phyloP scores from a whole-genome alignment of 2,329 filamentous ascomycete genomes.

The Cercospora canescens region DNA sequence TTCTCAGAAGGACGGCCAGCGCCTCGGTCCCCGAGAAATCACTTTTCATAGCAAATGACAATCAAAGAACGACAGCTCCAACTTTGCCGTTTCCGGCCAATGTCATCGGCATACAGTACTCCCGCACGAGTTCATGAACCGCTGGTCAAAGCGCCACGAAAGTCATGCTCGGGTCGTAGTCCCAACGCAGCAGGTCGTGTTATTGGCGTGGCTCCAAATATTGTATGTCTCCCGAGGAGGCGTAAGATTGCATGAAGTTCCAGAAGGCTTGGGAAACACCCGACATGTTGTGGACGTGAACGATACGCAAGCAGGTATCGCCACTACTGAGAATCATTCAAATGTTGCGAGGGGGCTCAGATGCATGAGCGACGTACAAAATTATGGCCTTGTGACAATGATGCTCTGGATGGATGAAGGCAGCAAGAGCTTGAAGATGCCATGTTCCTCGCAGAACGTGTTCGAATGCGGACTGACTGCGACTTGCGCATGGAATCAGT shows the following conservation, averaged over 20 bases:
- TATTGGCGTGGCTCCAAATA: neutral
- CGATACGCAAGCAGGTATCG: neutral
- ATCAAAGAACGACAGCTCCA: neutral
- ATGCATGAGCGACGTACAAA: neutral
- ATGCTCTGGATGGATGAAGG: neutral
- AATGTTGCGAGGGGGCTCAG: neutral
- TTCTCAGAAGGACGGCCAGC: too few relatives aligned
- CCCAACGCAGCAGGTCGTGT: neutral
- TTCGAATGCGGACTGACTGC: too few relatives aligned
- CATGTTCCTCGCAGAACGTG: too few relatives aligned
- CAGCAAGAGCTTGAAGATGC: neutral
- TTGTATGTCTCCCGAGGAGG: neutral
- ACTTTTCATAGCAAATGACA: neutral
- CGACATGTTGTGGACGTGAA: neutral
- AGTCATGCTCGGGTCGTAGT: neutral
- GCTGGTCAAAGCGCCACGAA: neutral
- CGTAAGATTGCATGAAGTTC: neutral
- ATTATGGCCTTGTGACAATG: neutral
- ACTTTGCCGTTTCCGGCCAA: neutral
- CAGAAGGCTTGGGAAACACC: neutral
- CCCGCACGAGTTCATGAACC: neutral
- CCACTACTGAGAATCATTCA: too few relatives aligned
- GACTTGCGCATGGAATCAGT: too few relatives aligned
- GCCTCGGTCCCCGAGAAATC: neutral
- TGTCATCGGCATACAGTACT: neutral